phyloP scores from a whole-genome alignment of 306 rosid species.

The Gynostemma pentaphyllum region DNA sequence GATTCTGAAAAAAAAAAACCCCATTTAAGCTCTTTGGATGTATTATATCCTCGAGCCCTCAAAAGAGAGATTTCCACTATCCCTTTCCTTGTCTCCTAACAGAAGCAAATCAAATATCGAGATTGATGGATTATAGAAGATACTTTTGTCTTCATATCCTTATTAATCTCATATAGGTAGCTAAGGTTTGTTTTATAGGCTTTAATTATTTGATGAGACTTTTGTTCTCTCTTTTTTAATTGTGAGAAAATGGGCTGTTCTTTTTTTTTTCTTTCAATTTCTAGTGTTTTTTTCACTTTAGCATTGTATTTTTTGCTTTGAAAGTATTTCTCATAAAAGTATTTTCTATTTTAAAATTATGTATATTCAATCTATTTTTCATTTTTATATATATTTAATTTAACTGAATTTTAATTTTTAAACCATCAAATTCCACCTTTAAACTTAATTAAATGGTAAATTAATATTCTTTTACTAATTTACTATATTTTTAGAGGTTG shows the following conservation, averaged over 20 bases:
- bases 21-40: constrained; percentile 32
- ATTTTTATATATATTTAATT: no score
- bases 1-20: constrained; percentile 25
- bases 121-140: constrained; percentile 9
- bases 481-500: no score
- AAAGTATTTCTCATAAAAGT: no score
- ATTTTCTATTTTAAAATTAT: no score
- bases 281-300: no score
- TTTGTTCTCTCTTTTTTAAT: not conserved
- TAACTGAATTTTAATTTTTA: no score
- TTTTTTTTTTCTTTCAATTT: no score
- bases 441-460: no score
- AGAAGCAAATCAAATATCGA: constrained; percentile 14
- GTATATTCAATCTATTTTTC: no score
- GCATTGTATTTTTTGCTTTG: no score
- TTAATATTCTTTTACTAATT: no score
- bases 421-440: no score
- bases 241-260: not conserved
- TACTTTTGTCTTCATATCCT: constrained; percentile 6
- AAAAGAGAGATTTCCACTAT: constrained; percentile 33
- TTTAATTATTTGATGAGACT: not conserved
- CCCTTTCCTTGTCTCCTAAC: constrained; percentile 28
- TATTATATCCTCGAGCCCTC: constrained; percentile 76
- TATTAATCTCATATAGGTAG: not conserved
- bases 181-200: not conserved